A percentile compares a stretch with the other conserved stretches of the same genome.
These are phyloP conservation scores for Turnera subulata DNA, from an alignment of 345 rosid genomes.

Conservation along the genomic window DNA sequence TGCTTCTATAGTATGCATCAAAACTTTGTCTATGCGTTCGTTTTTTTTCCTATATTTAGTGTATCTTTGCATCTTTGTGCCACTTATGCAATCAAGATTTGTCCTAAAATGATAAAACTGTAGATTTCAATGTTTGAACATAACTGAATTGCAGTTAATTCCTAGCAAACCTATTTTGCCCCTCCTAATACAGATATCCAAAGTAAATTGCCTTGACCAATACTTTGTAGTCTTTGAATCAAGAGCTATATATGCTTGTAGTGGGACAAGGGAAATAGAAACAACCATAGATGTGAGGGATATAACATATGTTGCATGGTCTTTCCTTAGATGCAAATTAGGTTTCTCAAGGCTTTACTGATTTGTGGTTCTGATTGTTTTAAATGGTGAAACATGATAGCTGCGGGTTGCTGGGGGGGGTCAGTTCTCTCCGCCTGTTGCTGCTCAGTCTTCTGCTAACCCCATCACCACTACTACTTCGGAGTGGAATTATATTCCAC, in stretches of 20 bases:
- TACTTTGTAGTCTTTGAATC: too few species aligned
- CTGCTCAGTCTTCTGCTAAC: conserved; percentile 47
- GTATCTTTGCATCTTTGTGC: too few species aligned
- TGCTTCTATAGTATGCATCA: conserved; percentile 94
- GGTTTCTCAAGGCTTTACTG: conserved; percentile 4
- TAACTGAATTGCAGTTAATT: too few species aligned
- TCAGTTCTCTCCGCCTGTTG: conserved; percentile 38
- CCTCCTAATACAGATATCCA: too few species aligned
- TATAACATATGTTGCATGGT: neutral
- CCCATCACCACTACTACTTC: conserved; percentile 43
- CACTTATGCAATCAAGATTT: too few species aligned
- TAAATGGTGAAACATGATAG: conserved; percentile 31
- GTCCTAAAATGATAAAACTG: too few species aligned
- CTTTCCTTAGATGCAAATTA: neutral
- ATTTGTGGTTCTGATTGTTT: conserved; percentile 8
- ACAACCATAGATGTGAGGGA: neutral
- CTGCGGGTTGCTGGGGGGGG: conserved; percentile 68
- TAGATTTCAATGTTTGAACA: too few species aligned
- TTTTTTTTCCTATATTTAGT: too few species aligned
- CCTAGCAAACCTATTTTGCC: too few species aligned
- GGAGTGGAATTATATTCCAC: conserved; percentile 54
- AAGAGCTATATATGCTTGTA: too few species aligned
- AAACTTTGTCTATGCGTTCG: too few species aligned
- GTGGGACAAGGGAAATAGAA: neutral
- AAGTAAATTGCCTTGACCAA: too few species aligned